Percentiles rank a stretch among this genome's conserved stretches.
Evolutionary conservation across 306 rosid genomes (phyloP).

Genomic region (Vigna nakashimae): DNA sequence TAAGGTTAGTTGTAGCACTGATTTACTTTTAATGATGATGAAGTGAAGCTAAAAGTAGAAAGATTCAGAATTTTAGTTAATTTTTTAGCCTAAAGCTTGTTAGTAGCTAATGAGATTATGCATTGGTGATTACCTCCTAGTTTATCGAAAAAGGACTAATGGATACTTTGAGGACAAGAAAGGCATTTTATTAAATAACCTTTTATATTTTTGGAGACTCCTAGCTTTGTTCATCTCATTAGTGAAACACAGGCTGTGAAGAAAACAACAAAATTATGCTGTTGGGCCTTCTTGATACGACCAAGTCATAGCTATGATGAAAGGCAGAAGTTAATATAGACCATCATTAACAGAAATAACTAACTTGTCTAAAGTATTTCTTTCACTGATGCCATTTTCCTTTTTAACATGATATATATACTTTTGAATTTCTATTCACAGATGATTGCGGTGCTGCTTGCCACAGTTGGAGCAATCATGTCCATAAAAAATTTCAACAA

Average conservation of each 20-base stretch:
- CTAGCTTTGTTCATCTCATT: constrained; percentile 30
- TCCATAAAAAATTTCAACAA: constrained; percentile 87
- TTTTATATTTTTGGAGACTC: constrained; percentile 21
- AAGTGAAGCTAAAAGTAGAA: constrained; percentile 38
- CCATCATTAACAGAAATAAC: constrained; percentile 32
- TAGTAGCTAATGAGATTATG: constrained; percentile 30
- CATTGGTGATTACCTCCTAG: constrained; percentile 18
- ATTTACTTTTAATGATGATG: constrained; percentile 53
- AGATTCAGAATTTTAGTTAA: constrained; percentile 39
- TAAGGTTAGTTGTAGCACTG: constrained; percentile 38
- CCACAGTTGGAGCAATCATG: constrained; percentile 86
- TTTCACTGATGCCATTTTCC: constrained; percentile 14
- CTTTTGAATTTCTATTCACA: constrained; percentile 46
- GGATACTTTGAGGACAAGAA: constrained; percentile 62
- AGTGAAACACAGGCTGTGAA: constrained; percentile 42
- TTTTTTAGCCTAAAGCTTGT: constrained; percentile 45
- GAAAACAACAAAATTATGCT: constrained; percentile 39
- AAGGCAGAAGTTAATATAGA: neutral
- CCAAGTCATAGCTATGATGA: neutral
- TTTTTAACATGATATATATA: constrained; percentile 4
- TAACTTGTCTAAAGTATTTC: neutral
- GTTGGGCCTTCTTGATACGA: constrained; percentile 32
- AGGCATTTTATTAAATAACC: constrained; percentile 31
- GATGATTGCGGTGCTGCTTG: constrained; percentile 69
- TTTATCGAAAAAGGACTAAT: constrained; percentile 44